A percentile compares a stretch with the other conserved stretches of the same genome.
Conservation (phyloP, 768 basidiomycete genomes). For the Neoboletus brunneissimus region DNA sequence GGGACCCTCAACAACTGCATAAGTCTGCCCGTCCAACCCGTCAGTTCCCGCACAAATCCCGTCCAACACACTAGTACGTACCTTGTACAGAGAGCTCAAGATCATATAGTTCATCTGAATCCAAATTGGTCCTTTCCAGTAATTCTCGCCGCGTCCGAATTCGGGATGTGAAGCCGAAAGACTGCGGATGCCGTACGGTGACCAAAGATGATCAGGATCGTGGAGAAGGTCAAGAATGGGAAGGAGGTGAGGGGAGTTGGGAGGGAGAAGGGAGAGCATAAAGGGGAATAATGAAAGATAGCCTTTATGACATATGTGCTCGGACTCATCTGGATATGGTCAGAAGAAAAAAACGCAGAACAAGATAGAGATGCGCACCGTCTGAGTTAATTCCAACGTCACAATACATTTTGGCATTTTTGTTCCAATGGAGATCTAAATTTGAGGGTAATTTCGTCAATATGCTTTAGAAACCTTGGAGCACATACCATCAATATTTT, state of each 20-base stretch:
- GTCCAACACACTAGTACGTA: conserved; percentile 24
- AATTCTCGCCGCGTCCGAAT: conserved; percentile 91
- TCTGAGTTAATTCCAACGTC: conserved; percentile 83
- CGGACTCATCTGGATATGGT: conserved; percentile 71
- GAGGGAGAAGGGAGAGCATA: conserved; percentile 74
- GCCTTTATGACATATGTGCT: conserved; percentile 86
- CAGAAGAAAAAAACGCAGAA: neutral
- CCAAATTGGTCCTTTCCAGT: conserved; percentile 98
- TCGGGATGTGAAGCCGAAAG: conserved; percentile 85
- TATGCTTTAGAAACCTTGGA: neutral
- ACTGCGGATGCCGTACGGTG: conserved; percentile 83
- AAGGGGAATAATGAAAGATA: conserved; percentile 95
- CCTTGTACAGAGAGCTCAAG: conserved; percentile 75
- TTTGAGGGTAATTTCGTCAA: neutral
- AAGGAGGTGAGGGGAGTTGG: conserved; percentile 76
- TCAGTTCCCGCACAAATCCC: neutral
- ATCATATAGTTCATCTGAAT: conserved; percentile 96
- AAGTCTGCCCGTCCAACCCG: conserved; percentile 50
- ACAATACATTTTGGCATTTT: conserved; percentile 89
- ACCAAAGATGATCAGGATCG: conserved; percentile 89
- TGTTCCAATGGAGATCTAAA: conserved; percentile 90
- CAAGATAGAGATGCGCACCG: conserved; percentile 43
- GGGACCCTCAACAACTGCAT: conserved; percentile 77
- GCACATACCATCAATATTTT: conserved; percentile 76
- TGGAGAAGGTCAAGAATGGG: conserved; percentile 76